Evolutionary conservation across 2,329 filamentous ascomycete species (phyloP), one percentile per base, ranked within the genome.

Genomic region (Calcarisporium arbuscula): DNA sequence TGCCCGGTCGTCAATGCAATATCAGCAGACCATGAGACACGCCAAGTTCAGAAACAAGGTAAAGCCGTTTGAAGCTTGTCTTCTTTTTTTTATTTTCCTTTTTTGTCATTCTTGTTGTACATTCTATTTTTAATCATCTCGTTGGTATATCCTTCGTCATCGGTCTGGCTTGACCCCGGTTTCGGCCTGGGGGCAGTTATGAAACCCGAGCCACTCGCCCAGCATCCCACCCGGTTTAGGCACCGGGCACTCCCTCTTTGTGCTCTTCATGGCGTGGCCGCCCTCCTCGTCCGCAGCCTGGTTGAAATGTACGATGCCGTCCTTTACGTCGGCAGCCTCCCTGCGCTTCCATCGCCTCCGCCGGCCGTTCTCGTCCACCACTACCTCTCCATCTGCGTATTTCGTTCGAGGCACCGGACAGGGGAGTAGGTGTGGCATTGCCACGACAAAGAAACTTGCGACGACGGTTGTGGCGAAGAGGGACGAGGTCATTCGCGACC

Each of bases 401-500:
- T 80, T 76, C 20, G 77, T 68, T 45, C 85, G 74, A 3, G 85
- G 85, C 29, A 87, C 85, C 2, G 92, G 92, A 56, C 92, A 98
- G 2, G 92, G 92, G 14, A 98, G 75, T 19, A 94, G 56, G 58
- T 98, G 92, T 16, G 92, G 92, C 28, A 95, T 70, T 19, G 78
- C 86, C 34, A 98, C 92, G 42, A 98, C 89, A 44, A 95, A 74
- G 60, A 98, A 95, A 48, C 85, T 92, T 20, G 88, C 80, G 43
- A 85, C 72, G 35, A 96, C 75, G 2, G 90, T 96, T n/a, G 84
- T 86, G 32, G 87, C 88, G 67, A 98, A 98, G 41, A 98, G 81
- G 29, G 88, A 92, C 37, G 85, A 89, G 50, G 92, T 98, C 67
- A 87, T 85, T 51, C 86, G 82, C 48, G 90, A 96, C 60, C 89